phyloP scores from a whole-genome alignment of 1,139 yeast genomes.

The Lodderomyces beijingensis region DNA sequence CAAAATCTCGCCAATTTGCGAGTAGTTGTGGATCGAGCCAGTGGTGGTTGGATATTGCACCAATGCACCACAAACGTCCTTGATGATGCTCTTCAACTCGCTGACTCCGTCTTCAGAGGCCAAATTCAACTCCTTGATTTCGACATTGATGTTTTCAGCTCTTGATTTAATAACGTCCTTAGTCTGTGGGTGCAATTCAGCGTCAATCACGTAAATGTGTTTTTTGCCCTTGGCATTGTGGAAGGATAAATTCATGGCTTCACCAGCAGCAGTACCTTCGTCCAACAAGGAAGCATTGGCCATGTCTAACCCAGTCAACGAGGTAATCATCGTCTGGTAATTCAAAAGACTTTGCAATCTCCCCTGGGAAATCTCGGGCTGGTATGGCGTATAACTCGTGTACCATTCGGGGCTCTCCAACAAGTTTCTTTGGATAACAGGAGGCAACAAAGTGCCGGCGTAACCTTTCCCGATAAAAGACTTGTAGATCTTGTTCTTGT shows the following conservation, averaged over 20 bases:
- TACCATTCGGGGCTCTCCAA: conserved; percentile 97
- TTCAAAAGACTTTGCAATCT: conserved; percentile 85
- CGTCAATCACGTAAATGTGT: conserved; percentile 65
- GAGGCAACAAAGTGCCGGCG: conserved; percentile 84
- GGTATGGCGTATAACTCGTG: conserved; percentile 96
- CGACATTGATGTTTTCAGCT: conserved; percentile 70
- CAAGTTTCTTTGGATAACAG: conserved; percentile 88
- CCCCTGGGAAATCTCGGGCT: conserved; percentile 97
- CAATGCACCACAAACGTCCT: conserved; percentile 70
- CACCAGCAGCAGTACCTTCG: conserved; percentile 98
- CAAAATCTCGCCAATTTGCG: conserved; percentile 55
- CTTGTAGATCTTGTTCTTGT: conserved; percentile 64
- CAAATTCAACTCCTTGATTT: conserved; percentile 57
- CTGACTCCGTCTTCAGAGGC: conserved; percentile 44
- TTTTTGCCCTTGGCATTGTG: conserved; percentile 67
- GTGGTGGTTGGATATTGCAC: conserved; percentile 90
- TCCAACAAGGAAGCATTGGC: conserved; percentile 93
- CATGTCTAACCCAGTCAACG: conserved; percentile 86
- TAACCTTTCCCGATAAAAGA: conserved; percentile 93
- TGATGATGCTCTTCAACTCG: conserved; percentile 29
- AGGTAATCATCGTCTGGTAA: conserved; percentile 84
- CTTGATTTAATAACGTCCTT: conserved; percentile 72
- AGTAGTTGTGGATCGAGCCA: conserved; percentile 61
- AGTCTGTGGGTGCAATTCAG: conserved; percentile 81
- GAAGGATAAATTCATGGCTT: conserved; percentile 87